A percentile compares a stretch with the other conserved stretches of the same genome.
Conservation (phyloP, 2,329 filamentous ascomycete species). For the Verticillium klebahnii region DNA sequence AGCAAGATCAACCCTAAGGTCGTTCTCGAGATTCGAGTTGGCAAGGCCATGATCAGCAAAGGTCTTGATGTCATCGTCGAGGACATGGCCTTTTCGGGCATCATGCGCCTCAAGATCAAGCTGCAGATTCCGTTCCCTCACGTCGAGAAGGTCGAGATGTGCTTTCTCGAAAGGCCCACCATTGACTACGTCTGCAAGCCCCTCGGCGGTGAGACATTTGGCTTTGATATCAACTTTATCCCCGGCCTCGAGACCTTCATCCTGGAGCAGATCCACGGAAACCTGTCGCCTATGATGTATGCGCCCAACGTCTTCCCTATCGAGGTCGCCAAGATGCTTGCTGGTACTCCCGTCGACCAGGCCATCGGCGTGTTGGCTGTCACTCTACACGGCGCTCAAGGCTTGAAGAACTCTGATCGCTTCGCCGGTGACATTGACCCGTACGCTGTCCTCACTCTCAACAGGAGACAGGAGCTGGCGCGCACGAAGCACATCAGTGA, state of each 20-base stretch:
- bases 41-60: conserved; percentile 96
- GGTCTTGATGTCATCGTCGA: conserved; percentile 96
- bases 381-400: conserved; percentile 84
- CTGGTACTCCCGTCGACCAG: conserved; percentile 89
- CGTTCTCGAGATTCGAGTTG: conserved; percentile 88
- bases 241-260: conserved; percentile 93
- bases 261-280: conserved; percentile 91
- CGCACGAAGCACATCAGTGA: conserved; percentile 86
- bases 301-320: conserved; percentile 96
- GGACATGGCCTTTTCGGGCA: conserved; percentile 91
- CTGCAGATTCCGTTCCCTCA: conserved; percentile 94
- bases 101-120: conserved; percentile 98
- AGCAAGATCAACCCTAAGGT: conserved; percentile 97
- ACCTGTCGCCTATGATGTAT: conserved; percentile 96
- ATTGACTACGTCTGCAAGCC: conserved; percentile 99
- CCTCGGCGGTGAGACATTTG: conserved; percentile 88
- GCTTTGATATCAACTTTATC: conserved; percentile 99
- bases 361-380: conserved; percentile 91
- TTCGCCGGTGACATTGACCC: conserved; percentile 90
- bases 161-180: conserved; percentile 80
- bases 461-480: conserved; percentile 74
- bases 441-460: conserved; percentile 80
- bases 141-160: conserved; percentile 91
- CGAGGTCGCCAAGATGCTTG: conserved; percentile 96
- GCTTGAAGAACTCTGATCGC: conserved; percentile 92